These are phyloP conservation scores for Cyberlindnera bimundalis DNA, from an alignment of 805 yeast genomes.

Conservation along the genomic window DNA sequence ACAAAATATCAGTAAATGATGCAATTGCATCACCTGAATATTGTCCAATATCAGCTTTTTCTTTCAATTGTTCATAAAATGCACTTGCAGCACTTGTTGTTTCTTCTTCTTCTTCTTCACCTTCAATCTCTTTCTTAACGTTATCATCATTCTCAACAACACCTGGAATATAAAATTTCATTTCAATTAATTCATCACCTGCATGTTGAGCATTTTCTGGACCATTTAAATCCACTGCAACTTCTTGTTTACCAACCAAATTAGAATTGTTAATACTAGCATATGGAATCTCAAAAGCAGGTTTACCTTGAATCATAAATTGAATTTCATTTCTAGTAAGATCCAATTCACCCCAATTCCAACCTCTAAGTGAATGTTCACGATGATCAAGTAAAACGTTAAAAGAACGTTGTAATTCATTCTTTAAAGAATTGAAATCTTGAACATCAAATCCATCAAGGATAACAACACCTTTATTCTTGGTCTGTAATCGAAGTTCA, in stretches of 20 bases:
- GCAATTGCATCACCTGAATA: constrained; percentile 94
- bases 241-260: constrained; percentile 88
- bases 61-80: constrained; percentile 88
- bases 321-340: constrained; percentile 89
- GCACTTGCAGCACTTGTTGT: constrained; percentile 73
- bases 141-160: constrained; percentile 41
- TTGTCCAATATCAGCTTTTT: constrained; percentile 90
- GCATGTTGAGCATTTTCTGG: constrained; percentile 55
- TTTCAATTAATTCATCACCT: constrained; percentile 95
- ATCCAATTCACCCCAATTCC: constrained; percentile 98
- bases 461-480: constrained; percentile 77
- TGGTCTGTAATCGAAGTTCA: constrained; percentile 86
- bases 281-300: constrained; percentile 90
- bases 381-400: constrained; percentile 68
- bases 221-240: constrained; percentile 79
- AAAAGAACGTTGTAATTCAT: constrained; percentile 77
- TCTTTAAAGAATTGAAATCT: constrained; percentile 77
- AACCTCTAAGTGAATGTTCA: constrained; percentile 94
- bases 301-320: constrained; percentile 81
- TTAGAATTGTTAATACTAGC: constrained; percentile 76
- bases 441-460: constrained; percentile 90
- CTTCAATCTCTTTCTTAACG: constrained; percentile 9
- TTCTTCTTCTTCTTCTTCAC: constrained; percentile 29
- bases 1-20: constrained; percentile 84
- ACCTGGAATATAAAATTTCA: constrained; percentile 94